These are phyloP conservation scores for Gaeumannomyces sp. DNA, from an alignment of 2,329 filamentous ascomycete genomes.

Conservation along the genomic window DNA sequence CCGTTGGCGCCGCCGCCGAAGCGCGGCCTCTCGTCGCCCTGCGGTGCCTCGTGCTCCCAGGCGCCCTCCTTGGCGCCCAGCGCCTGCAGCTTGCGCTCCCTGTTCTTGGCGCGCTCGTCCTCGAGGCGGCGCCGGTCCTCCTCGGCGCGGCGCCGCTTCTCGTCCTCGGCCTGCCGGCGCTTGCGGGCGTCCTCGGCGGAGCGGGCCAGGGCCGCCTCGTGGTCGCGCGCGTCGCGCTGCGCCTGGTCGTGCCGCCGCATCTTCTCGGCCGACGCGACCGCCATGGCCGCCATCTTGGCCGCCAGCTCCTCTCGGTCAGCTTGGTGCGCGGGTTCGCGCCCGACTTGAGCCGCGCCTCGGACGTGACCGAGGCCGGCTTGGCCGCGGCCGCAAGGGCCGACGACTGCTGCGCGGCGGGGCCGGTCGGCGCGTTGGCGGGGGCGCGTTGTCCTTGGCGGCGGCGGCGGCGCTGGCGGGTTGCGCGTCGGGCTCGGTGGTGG, in stretches of 20 bases:
- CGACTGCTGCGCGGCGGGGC: conserved; percentile 14
- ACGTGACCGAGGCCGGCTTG: conserved; percentile 14
- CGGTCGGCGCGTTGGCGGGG: conserved; percentile 10
- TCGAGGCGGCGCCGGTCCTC: conserved; percentile 47
- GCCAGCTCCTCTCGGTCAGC: conserved; percentile 53
- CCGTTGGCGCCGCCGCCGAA: conserved; percentile 12
- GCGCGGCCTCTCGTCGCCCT: conserved; percentile 32
- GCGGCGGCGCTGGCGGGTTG: not conserved
- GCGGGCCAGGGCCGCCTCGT: conserved; percentile 47
- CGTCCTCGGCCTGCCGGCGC: conserved; percentile 45
- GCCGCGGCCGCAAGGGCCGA: conserved; percentile 15
- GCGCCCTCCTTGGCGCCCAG: conserved; percentile 46
- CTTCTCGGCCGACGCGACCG: conserved; percentile 51
- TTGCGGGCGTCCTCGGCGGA: conserved; percentile 50
- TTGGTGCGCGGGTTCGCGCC: conserved; percentile 55
- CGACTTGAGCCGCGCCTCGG: conserved; percentile 40
- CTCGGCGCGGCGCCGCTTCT: conserved; percentile 44
- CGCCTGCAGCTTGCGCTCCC: conserved; percentile 55
- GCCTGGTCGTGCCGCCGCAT: conserved; percentile 53
- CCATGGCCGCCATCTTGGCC: conserved; percentile 56
- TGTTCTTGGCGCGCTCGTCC: conserved; percentile 54
- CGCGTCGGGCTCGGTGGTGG: not conserved
- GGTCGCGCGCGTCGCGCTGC: conserved; percentile 49
- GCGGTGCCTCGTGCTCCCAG: conserved; percentile 51
- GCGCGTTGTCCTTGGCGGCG: conserved; percentile 7